phyloP scores from a whole-genome alignment of 306 rosid species.

The Prunus salicina region DNA sequence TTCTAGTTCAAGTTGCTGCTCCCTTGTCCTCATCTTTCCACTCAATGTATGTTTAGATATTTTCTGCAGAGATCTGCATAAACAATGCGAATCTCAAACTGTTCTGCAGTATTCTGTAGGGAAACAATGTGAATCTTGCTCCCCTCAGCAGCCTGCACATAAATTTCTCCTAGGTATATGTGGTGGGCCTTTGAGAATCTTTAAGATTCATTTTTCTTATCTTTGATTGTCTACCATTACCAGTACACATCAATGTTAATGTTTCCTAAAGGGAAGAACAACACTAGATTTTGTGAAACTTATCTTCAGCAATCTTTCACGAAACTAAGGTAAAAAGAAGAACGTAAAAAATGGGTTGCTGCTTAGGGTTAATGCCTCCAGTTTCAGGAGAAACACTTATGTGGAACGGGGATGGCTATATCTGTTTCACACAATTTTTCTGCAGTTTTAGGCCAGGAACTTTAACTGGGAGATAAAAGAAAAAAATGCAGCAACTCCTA shows the following conservation, averaged over 20 bases:
- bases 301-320: not conserved
- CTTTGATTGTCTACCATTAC: not conserved
- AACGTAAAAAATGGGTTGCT: not conserved
- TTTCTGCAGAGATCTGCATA: not conserved
- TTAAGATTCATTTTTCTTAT: conserved; percentile 1
- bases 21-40: not conserved
- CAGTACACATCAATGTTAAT: not conserved
- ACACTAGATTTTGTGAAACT: not conserved
- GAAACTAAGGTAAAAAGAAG: not conserved
- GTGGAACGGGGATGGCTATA: too few relatives aligned
- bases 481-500: too few relatives aligned
- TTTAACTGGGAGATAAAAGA: too few relatives aligned
- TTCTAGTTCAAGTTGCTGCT: not conserved
- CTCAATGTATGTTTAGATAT: not conserved
- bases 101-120: not conserved
- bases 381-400: too few relatives aligned
- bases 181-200: conserved; percentile 19
- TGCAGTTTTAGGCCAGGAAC: not conserved
- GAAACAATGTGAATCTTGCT: conserved; percentile 6
- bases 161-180: not conserved
- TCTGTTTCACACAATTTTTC: too few relatives aligned
- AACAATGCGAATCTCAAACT: not conserved
- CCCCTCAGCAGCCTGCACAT: not conserved
- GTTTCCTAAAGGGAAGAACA: not conserved
- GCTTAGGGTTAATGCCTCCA: too few relatives aligned